Evolutionary conservation across 2,329 filamentous ascomycete genomes (phyloP).

Genomic region (Exserohilum turcica): DNA sequence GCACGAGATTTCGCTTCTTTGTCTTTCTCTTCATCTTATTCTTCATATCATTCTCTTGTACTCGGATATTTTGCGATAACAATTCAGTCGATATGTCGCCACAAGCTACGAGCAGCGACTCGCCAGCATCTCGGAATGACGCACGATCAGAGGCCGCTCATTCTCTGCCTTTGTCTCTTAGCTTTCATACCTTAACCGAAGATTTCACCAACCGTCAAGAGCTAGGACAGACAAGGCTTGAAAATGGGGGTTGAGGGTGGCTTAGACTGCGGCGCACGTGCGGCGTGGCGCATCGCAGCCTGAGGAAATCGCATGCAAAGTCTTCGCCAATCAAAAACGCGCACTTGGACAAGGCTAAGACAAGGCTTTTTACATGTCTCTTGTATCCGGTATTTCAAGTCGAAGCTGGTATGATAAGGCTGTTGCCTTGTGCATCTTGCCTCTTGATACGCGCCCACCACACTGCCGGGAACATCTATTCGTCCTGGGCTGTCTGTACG

Average conservation of each 20-base stretch:
- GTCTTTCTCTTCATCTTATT: too few relatives aligned
- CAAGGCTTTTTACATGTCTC: background rate
- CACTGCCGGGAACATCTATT: background rate
- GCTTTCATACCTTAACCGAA: background rate
- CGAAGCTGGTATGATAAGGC: background rate
- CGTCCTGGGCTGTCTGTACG: background rate
- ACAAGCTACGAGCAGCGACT: background rate
- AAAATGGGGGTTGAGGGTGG: background rate
- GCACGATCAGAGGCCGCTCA: background rate
- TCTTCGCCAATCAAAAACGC: background rate
- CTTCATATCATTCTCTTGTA: too few relatives aligned
- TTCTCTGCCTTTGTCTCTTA: background rate
- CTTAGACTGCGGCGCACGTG: background rate
- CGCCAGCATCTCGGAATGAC: too few relatives aligned
- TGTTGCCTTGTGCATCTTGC: conserved; percentile 8
- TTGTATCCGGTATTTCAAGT: background rate
- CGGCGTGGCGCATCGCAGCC: background rate
- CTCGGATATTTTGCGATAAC: too few relatives aligned
- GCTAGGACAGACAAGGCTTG: background rate
- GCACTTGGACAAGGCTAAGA: background rate
- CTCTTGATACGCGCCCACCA: conserved; percentile 3
- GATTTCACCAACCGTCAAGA: background rate
- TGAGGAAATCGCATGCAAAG: background rate
- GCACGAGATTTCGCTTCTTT: too few relatives aligned
- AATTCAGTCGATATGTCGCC: background rate